Conservation (phyloP, 2,329 filamentous ascomycete species). For the Fusarium decemcellulare region DNA sequence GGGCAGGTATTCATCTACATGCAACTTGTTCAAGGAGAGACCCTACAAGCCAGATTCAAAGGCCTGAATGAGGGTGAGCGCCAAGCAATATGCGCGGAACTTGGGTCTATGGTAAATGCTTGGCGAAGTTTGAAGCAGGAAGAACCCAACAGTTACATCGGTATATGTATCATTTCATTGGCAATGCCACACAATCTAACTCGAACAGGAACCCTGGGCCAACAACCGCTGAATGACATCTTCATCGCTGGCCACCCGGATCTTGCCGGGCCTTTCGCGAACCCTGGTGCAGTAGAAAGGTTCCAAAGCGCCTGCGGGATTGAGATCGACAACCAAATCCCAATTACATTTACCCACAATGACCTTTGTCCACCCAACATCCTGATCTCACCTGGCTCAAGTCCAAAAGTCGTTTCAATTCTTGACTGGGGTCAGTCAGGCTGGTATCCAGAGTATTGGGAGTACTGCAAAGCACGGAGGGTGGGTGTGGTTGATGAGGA, state of each 20-base stretch:
- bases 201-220: constrained; percentile 46
- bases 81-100: constrained; percentile 49
- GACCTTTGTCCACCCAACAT: constrained; percentile 47
- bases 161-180: constrained; percentile 13
- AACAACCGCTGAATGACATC: constrained; percentile 50
- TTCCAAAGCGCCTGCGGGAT: constrained; percentile 51
- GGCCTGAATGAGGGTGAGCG: constrained; percentile 35
- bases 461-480: constrained; percentile 48
- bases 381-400: constrained; percentile 32
- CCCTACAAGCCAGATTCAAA: constrained; percentile 37
- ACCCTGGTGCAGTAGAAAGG: constrained; percentile 46
- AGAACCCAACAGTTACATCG: constrained; percentile 30
- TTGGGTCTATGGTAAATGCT: constrained; percentile 40
- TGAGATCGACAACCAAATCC: constrained; percentile 41
- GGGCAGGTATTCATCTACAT: constrained; percentile 47
- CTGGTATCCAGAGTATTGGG: constrained; percentile 53
- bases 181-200: constrained; percentile 18
- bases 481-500: constrained; percentile 37
- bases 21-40: constrained; percentile 39
- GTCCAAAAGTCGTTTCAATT: constrained; percentile 39
- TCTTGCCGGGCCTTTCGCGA: constrained; percentile 48
- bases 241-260: constrained; percentile 41
- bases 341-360: constrained; percentile 46
- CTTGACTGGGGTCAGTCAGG: constrained; percentile 51
- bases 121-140: constrained; percentile 39